Percentiles rank a stretch among this genome's conserved stretches.
Conservation (phyloP, 768 basidiomycete species). For the Crucibulum laeve region DNA sequence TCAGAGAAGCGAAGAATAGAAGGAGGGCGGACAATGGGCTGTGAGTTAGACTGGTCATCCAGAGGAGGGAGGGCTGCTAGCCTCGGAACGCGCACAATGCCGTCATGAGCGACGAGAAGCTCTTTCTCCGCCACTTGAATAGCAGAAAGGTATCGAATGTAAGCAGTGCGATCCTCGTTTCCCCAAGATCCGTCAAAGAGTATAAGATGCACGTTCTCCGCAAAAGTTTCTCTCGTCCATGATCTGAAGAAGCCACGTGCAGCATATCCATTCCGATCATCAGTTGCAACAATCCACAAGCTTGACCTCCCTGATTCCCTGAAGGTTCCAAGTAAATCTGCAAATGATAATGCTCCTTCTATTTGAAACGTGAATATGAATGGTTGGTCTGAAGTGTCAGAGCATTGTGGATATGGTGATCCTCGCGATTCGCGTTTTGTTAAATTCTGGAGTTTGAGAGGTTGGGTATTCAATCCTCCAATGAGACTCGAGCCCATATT, state of each 20-base stretch:
- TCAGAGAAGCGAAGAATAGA: no score
- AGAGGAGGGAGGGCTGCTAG: not conserved
- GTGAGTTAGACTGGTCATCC: not conserved
- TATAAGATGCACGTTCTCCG: not conserved
- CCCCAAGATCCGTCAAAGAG: not conserved
- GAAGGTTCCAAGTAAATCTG: not conserved
- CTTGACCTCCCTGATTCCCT: not conserved
- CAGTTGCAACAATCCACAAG: conserved; percentile 23
- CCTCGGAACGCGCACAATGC: not conserved
- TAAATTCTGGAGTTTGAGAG: not conserved
- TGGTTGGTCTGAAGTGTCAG: not conserved
- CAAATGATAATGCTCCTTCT: not conserved
- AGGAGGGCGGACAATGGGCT: not conserved
- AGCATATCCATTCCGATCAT: conserved; percentile 23
- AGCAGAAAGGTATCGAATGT: not conserved
- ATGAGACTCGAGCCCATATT: no score
- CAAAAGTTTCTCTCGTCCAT: conserved; percentile 17
- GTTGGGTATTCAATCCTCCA: no score
- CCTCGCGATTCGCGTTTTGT: not conserved
- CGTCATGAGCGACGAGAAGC: not conserved
- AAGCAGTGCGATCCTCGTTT: not conserved
- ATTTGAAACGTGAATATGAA: not conserved
- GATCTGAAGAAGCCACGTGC: conserved; percentile 24
- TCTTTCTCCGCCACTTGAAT: not conserved
- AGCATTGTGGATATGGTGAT: not conserved